Evolutionary conservation across 23 red algal species (phyloP).

Genomic region (Gracilaria gracilis): DNA sequence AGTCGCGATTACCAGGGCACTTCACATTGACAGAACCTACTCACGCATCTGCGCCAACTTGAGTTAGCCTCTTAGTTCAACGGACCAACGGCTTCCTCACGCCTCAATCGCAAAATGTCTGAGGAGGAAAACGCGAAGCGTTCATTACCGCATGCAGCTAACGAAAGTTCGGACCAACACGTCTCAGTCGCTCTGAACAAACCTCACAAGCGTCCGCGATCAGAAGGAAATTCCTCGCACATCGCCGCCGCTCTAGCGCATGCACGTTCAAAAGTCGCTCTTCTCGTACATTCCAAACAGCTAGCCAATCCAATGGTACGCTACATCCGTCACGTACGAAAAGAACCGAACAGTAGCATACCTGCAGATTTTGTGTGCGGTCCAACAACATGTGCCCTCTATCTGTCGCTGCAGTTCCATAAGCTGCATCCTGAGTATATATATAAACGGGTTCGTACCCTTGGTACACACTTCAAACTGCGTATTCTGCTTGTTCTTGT

Average conservation of each 20-base stretch:
- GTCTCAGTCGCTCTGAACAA: not conserved
- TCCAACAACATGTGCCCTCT: conserved; percentile 81
- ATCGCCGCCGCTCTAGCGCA: conserved; percentile 42
- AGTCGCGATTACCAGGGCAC: too few species aligned
- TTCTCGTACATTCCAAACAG: too few species aligned
- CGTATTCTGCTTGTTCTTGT: conserved; percentile 78
- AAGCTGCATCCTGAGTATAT: conserved; percentile 68
- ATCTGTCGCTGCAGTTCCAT: conserved; percentile 86
- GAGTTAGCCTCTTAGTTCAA: not conserved
- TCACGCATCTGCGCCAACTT: not conserved
- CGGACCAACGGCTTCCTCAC: not conserved
- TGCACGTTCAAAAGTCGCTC: conserved; percentile 59
- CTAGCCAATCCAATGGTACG: too few species aligned
- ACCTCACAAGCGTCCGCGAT: conserved; percentile 7
- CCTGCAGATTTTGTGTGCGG: conserved; percentile 77
- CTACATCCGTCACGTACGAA: too few species aligned
- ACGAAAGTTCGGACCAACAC: not conserved
- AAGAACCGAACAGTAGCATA: conserved; percentile 40
- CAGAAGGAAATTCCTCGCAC: conserved; percentile 10
- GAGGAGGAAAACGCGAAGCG: not conserved
- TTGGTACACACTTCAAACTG: conserved; percentile 73
- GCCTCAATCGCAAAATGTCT: not conserved
- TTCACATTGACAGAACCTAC: too few species aligned
- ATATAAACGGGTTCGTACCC: conserved; percentile 73
- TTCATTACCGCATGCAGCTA: not conserved